Conservation (phyloP, 2,329 filamentous ascomycete species). For the Alternaria brassicicola region DNA sequence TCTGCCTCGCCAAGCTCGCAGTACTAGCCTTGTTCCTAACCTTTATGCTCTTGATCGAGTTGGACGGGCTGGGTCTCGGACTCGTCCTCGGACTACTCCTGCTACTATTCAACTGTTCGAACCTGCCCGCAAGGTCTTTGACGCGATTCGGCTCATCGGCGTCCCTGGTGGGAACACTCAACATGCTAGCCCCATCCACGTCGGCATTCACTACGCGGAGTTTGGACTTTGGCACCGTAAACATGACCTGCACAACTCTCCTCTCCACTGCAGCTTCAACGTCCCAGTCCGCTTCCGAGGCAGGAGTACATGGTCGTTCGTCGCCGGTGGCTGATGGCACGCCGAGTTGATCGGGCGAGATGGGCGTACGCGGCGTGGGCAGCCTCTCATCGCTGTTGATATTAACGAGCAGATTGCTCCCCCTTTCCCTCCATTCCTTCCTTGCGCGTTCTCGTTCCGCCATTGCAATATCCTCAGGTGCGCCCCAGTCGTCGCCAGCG, state of each 20-base stretch:
- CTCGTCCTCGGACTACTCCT: slow-evolving; percentile 6
- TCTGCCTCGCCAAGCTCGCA: slow-evolving; percentile 15
- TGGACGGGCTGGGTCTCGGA: slow-evolving; percentile 25
- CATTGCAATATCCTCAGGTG: slow-evolving; percentile 40
- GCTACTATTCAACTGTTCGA: slow-evolving; percentile 32
- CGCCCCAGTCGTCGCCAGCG: slow-evolving; percentile 47
- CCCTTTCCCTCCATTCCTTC: slow-evolving; percentile 39
- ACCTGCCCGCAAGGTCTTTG: slow-evolving; percentile 38
- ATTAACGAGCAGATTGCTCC: slow-evolving; percentile 35
- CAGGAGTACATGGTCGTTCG: slow-evolving; percentile 37
- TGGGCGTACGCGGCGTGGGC: slow-evolving; percentile 38
- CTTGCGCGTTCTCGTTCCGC: slow-evolving; percentile 40
- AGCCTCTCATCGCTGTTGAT: slow-evolving; percentile 34
- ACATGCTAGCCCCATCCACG: slow-evolving; percentile 35
- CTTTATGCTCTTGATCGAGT: slow-evolving; percentile 36
- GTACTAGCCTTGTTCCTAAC: slow-evolving; percentile 27
- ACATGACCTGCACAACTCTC: slow-evolving; percentile 69
- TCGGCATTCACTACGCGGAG: slow-evolving; percentile 81
- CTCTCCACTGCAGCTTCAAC: slow-evolving; percentile 56
- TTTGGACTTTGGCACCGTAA: slow-evolving; percentile 87
- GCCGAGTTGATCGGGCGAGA: slow-evolving; percentile 31
- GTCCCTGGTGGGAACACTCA: slow-evolving; percentile 28
- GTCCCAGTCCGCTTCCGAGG: slow-evolving; percentile 57
- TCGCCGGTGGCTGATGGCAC: slow-evolving; percentile 6
- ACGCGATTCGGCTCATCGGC: slow-evolving; percentile 28